Conservation (phyloP, 192 early-diverging fungal genomes). For the Backusella australiensis region DNA sequence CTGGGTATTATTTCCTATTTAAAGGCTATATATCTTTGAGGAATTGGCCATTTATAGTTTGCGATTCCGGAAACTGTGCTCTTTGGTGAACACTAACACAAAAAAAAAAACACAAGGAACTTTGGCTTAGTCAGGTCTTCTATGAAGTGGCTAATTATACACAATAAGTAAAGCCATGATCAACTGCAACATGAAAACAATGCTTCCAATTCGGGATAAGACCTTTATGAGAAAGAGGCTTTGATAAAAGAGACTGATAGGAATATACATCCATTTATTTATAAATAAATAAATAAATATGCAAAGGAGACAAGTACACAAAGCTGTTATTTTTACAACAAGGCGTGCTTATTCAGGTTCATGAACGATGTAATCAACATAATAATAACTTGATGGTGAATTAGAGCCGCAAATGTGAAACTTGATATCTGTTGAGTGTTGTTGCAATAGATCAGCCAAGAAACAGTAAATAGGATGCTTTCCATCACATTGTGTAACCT, state of each 20-base stretch:
- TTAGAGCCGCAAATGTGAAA: not conserved
- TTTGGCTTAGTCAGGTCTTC: not conserved
- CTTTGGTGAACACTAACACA: not conserved
- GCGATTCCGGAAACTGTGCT: not conserved
- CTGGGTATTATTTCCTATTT: not conserved
- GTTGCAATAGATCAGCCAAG: not conserved
- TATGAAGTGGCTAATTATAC: not conserved
- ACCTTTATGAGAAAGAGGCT: not conserved
- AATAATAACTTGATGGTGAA: not conserved
- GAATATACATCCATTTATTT: not conserved
- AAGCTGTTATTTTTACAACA: not conserved
- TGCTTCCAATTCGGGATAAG: not conserved
- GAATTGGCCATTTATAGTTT: not conserved
- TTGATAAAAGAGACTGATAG: not conserved
- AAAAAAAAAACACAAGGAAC: not conserved
- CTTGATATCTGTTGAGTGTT: not conserved
- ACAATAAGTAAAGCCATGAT: not conserved
- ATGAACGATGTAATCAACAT: not conserved
- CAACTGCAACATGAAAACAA: not conserved
- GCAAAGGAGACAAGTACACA: too few species aligned
- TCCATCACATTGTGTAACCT: not conserved
- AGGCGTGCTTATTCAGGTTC: not conserved
- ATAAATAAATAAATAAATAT: not conserved
- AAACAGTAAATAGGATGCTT: not conserved
- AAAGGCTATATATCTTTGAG: not conserved